These are phyloP conservation scores for Colletotrichum camelliae DNA, from an alignment of 2,329 filamentous ascomycete species.

Conservation along the genomic window DNA sequence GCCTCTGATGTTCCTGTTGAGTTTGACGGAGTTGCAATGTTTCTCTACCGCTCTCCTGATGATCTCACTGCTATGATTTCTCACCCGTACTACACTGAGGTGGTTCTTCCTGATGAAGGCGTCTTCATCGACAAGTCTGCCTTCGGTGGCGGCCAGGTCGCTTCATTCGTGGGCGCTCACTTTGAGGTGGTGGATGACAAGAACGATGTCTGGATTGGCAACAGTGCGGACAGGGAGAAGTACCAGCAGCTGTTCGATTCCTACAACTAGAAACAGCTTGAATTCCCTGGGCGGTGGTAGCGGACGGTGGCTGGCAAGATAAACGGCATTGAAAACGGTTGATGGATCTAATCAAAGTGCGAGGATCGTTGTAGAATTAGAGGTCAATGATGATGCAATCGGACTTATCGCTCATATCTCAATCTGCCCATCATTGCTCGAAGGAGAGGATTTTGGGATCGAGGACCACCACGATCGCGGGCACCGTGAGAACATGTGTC, in stretches of 20 bases:
- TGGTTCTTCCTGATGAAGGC: constrained; percentile 34
- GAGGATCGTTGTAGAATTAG: neutral
- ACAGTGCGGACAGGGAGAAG: constrained; percentile 15
- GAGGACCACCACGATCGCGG: neutral
- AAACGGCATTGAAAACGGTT: neutral
- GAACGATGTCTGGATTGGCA: constrained; percentile 29
- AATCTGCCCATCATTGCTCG: neutral
- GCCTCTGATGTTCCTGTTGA: constrained; percentile 26
- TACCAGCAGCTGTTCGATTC: constrained; percentile 29
- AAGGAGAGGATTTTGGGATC: neutral
- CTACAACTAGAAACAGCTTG: neutral
- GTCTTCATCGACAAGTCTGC: constrained; percentile 33
- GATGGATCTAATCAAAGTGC: neutral
- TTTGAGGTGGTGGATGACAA: constrained; percentile 28
- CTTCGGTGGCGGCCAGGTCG: constrained; percentile 31
- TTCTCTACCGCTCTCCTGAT: constrained; percentile 28
- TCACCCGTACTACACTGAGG: constrained; percentile 31
- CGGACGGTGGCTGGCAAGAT: neutral
- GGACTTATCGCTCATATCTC: neutral
- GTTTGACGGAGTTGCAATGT: constrained; percentile 35
- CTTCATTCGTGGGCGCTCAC: constrained; percentile 27
- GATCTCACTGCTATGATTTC: constrained; percentile 28
- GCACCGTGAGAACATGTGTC: neutral
- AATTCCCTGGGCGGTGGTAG: neutral
- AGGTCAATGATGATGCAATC: neutral